A percentile compares a stretch with the other conserved stretches of the same genome.
These are phyloP conservation scores for Sugiyamaella xylanicola DNA, from an alignment of 1,139 yeast genomes.

Conservation along the genomic window DNA sequence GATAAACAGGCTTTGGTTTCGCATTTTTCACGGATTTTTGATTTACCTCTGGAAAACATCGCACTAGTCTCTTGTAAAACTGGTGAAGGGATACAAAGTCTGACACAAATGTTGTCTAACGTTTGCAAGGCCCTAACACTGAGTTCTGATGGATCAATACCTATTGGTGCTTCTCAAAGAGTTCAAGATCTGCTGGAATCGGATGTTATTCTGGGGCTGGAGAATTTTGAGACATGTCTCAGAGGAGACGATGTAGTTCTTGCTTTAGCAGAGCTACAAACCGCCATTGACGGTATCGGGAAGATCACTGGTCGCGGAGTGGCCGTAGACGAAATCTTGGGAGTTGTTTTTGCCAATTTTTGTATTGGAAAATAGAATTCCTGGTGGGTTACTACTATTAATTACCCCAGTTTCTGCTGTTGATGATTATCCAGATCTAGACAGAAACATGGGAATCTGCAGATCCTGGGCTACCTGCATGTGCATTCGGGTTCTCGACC, in stretches of 20 bases:
- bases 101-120: conserved; percentile 47
- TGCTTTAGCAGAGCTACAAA: conserved; percentile 75
- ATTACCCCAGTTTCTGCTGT: not conserved
- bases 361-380: conserved; percentile 79
- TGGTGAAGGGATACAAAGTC: conserved; percentile 55
- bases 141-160: conserved; percentile 19
- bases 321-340: conserved; percentile 88
- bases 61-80: conserved; percentile 64
- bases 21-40: conserved; percentile 31
- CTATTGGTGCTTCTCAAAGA: conserved; percentile 66
- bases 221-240: conserved; percentile 50
- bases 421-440: not conserved
- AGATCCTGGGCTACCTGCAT: not conserved
- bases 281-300: conserved; percentile 85
- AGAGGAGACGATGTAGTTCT: conserved; percentile 70
- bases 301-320: conserved; percentile 87
- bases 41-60: conserved; percentile 42
- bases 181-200: conserved; percentile 69
- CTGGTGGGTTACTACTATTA: not conserved
- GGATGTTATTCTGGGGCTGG: conserved; percentile 75
- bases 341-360: conserved; percentile 86
- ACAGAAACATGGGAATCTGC: not conserved
- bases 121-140: conserved; percentile 50
- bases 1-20: conserved; percentile 6
- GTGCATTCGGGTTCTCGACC: too few species aligned